Base-by-base conservation (phyloP, 768 basidiomycete genomes). In the Cyclocybe aegerita region DNA sequence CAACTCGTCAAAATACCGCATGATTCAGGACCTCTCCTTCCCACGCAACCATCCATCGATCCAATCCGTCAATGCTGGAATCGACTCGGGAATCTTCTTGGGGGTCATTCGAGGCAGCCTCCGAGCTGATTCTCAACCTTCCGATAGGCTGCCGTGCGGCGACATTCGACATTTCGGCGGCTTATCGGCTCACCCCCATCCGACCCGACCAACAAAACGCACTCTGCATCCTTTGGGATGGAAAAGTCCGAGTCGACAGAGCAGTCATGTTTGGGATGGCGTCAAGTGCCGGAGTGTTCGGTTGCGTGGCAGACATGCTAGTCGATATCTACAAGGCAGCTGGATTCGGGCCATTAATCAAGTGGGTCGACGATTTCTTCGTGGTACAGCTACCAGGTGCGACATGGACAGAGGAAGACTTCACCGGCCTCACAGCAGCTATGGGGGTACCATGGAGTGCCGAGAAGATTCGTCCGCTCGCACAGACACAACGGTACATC, bases 161-260 rank as follows among this genome's bases (percentile, higher is more conserved):
- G 0, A 67, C 69, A 0, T 70, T 74, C 58, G 68, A 78, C 50
- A 67, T 78, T 11, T 60, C 59, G 0, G 57, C 72, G 3, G 75
- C 74, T 0, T 75, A 72, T 51, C 57, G 71, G 1, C 53, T 66
- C 2, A 71, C 63, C 0, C 75, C 74, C 1, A 58, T 73, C 0
- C 14, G 46, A 0, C 73, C 73, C 1, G 40, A 46, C 7, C 70
- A 76, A 46, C 70, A 74, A 52, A 61, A 61, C 17, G 49, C 52
- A 1, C 11, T 64, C 0, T 70, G 65, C 33, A 36, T 75, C 0
- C 44, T 39, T 5, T 76, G 73, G 74, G 11, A 59, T 0, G 70
- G 63, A 0, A 11, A 29, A 23, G 60, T 74, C 1, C 65, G 61
- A 29, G 65, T 77, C 4, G 70, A 78, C 50, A 23, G 56, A 0